These are phyloP conservation scores for Metschnikowia peoriensis DNA, from an alignment of 805 yeast genomes.

Conservation along the genomic window DNA sequence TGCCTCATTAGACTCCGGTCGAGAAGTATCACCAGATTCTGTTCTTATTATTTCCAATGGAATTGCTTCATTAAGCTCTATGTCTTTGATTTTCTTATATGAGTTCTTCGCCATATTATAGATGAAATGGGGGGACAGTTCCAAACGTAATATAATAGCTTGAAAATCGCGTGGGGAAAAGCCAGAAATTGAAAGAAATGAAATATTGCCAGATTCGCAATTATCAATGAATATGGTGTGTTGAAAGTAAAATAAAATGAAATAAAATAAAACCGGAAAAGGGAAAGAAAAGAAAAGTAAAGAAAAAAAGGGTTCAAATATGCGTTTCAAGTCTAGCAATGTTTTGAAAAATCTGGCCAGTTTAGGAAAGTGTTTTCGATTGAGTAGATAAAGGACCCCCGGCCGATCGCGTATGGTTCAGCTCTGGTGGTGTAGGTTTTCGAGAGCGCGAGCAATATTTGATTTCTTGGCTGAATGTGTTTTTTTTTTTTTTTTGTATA, in stretches of 20 bases:
- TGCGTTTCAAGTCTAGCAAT: too few relatives aligned
- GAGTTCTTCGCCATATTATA: background rate
- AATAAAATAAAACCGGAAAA: too few relatives aligned
- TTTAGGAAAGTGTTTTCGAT: background rate
- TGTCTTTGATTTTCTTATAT: background rate
- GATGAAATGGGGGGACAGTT: background rate
- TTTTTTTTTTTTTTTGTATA: too few relatives aligned
- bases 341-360: background rate
- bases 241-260: too few relatives aligned
- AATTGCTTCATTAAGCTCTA: slow-evolving; percentile 1
- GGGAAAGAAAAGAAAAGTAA: too few relatives aligned
- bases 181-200: background rate
- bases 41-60: background rate
- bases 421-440: background rate
- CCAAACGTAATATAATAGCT: too few relatives aligned
- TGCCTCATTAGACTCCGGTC: background rate
- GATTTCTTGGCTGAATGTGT: background rate
- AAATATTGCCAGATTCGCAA: too few relatives aligned
- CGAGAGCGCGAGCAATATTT: background rate
- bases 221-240: too few relatives aligned
- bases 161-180: background rate
- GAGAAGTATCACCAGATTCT: background rate
- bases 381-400: background rate
- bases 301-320: too few relatives aligned
- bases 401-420: background rate